These are phyloP conservation scores for Diaporthe citrichinensis DNA, from an alignment of 2,329 filamentous ascomycete species.

Conservation along the genomic window DNA sequence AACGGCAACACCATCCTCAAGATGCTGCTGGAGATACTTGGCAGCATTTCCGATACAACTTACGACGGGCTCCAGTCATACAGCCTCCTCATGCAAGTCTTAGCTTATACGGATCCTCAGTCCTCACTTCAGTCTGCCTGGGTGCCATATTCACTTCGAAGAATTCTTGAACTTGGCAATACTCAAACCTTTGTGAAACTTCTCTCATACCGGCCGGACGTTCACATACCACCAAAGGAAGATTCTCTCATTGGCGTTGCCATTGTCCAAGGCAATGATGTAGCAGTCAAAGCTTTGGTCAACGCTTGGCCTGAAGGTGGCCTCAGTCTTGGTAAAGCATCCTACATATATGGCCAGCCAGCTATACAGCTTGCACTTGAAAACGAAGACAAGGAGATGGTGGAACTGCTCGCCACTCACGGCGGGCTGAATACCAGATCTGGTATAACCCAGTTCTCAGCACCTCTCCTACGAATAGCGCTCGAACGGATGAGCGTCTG, in stretches of 20 bases:
- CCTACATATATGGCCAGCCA: neutral
- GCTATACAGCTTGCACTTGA: neutral
- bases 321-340: accelerated
- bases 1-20: neutral
- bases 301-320: too few species aligned
- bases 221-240: accelerated
- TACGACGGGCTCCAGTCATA: neutral
- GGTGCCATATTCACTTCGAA: neutral
- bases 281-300: neutral
- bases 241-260: neutral
- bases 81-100: neutral
- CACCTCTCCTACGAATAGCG: neutral
- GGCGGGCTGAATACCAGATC: too few species aligned
- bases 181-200: neutral
- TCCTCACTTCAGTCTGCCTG: neutral
- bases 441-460: neutral
- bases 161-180: neutral
- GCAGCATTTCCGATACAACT: neutral
- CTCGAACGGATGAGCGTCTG: neutral
- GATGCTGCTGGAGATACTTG: neutral
- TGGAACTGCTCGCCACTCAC: neutral
- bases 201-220: neutral
- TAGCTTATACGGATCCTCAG: too few species aligned
- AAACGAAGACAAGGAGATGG: neutral
- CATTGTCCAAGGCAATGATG: neutral